phyloP scores from a whole-genome alignment of 108 stramenopile genomes.

The Cyclotella choctawhatcheeana region DNA sequence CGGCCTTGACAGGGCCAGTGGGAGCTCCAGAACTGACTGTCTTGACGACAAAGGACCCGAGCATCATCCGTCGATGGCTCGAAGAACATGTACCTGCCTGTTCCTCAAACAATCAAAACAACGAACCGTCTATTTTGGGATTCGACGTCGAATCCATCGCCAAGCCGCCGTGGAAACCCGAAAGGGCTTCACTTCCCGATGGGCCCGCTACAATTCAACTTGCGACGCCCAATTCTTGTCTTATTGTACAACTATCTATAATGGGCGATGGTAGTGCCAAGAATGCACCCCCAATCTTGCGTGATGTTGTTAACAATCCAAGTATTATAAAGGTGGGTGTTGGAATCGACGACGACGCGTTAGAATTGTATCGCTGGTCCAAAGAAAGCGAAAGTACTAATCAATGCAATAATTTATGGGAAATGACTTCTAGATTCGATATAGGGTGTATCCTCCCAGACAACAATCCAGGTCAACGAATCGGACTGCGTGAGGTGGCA shows the following conservation, averaged over 20 bases:
- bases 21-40: constrained; percentile 55
- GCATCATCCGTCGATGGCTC: constrained; percentile 59
- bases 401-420: constrained; percentile 18
- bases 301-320: constrained; percentile 50
- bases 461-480: constrained; percentile 23
- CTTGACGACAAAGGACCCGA: constrained; percentile 62
- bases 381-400: background rate
- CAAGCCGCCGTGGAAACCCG: constrained; percentile 53
- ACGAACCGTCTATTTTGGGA: constrained; percentile 27
- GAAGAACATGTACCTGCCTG: constrained; percentile 45
- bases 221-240: constrained; percentile 54
- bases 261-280: constrained; percentile 43
- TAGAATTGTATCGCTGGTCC: constrained; percentile 55
- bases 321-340: constrained; percentile 66
- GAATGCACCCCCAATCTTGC: constrained; percentile 43
- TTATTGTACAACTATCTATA: constrained; percentile 67
- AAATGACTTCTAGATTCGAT: constrained; percentile 64
- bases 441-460: constrained; percentile 50
- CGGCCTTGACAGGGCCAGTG: constrained; percentile 29
- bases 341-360: constrained; percentile 70
- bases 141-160: constrained; percentile 50
- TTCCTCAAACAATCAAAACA: background rate
- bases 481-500: constrained; percentile 57
- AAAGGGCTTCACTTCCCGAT: constrained; percentile 43
- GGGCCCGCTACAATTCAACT: constrained; percentile 74